Evolutionary conservation across 306 rosid species (phyloP).

Genomic region (Cucurbita ficifolia): DNA sequence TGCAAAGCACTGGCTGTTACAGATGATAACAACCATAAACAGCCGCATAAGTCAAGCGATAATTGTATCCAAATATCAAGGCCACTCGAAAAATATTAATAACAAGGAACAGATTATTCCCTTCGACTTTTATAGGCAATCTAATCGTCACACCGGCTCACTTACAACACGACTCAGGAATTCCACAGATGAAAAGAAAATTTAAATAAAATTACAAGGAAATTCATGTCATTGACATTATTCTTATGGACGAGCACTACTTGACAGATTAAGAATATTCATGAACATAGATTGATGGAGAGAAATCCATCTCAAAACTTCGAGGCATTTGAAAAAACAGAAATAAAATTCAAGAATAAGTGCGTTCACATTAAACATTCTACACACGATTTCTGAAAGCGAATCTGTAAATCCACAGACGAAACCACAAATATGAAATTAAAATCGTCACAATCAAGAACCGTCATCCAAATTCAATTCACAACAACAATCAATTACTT

Average conservation of each 20-base stretch:
- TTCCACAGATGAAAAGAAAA: neutral
- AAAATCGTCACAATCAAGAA: neutral
- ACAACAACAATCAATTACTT: neutral
- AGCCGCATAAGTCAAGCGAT: too few species aligned
- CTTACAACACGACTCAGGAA: neutral
- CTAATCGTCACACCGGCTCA: too few species aligned
- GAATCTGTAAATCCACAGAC: neutral
- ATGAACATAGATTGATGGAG: neutral
- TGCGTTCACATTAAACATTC: neutral
- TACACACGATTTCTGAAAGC: neutral
- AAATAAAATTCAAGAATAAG: neutral
- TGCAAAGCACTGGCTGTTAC: neutral
- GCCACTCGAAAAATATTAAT: neutral
- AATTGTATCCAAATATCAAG: neutral
- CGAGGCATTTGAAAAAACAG: neutral
- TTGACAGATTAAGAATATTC: neutral
- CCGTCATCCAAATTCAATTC: neutral
- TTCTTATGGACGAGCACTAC: neutral
- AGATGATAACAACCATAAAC: neutral
- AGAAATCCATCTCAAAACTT: neutral
- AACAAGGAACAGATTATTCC: neutral
- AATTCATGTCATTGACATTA: neutral
- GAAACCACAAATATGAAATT: neutral
- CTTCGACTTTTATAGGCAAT: neutral
- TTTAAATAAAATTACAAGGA: neutral